Evolutionary conservation across 306 rosid genomes (phyloP), one percentile per base, ranked within the genome.

Genomic region (Fagus sylvatica): DNA sequence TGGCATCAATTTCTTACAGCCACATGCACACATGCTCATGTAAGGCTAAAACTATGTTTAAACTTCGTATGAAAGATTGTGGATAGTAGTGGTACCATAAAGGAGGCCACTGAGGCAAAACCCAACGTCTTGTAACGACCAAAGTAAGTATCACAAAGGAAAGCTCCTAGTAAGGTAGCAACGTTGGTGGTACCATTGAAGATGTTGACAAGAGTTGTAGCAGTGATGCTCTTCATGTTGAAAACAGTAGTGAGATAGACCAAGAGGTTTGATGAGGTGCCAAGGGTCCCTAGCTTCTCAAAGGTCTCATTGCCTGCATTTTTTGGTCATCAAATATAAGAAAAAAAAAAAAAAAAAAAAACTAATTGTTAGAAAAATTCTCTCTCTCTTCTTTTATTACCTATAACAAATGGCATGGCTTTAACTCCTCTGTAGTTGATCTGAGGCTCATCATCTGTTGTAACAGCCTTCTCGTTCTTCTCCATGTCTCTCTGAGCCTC

Each of bases 271-370:
- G 46, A 4, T 64, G 46, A 64, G 17, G 46, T 36, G 3, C 46
- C 46, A 64, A 64, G 39, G 7, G 70, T 64, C 2, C 70, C 70
- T 6, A 36, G 46, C 70, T 64, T 64, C 70, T 64, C 70, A 64
- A 36, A 64, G 7, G 70, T 34, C 28, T 64, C 70, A 36, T 64
- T 64, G 12, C 70, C 46, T 64, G 70, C 46, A 36, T 15, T 36
- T 3, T 1, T 64, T 17, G 43, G 1, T 15, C 10, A 33, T 37
- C 19, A 64, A 6, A 16, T 37, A 34, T 1, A 16, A 64, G 46
- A 17, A 13, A 7, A 30, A 59, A 57, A 30, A 4, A 30, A 59
- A 57, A 30, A 4, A 4, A 17, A 19, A 54, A 54, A 16, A 17
- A 54, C 10, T 28, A 59, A 16, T 8, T 30, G 6, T 5, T 16